Evolutionary conservation across 2,329 filamentous ascomycete species (phyloP).

Genomic region (Malbranchea cinnamomea): DNA sequence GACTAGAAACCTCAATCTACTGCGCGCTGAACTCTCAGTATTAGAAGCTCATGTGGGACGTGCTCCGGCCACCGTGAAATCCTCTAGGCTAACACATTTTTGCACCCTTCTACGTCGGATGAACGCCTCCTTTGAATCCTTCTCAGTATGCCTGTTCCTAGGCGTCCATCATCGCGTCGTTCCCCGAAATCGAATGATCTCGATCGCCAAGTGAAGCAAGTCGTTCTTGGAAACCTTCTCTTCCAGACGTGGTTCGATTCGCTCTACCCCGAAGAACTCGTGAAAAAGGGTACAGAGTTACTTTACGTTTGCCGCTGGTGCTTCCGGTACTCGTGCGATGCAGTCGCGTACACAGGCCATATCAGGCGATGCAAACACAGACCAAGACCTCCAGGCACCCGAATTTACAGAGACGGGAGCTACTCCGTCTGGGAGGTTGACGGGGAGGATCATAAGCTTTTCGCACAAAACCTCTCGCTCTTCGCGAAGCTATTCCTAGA

Average conservation of each 20-base stretch:
- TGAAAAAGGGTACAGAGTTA: constrained; percentile 36
- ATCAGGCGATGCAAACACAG: constrained; percentile 38
- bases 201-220: constrained; percentile 70
- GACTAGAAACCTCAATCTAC: no score
- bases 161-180: constrained; percentile 5
- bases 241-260: constrained; percentile 90
- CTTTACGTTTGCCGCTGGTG: constrained; percentile 85
- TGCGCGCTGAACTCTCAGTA: no score
- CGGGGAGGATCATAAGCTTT: constrained; percentile 73
- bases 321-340: constrained; percentile 65
- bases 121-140: no score
- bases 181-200: constrained; percentile 14
- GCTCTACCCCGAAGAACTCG: constrained; percentile 63
- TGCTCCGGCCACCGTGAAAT: no score
- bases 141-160: no score
- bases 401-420: constrained; percentile 63
- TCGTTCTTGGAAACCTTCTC: constrained; percentile 68
- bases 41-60: no score
- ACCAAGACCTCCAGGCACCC: constrained; percentile 47
- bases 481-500: constrained; percentile 97
- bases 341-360: constrained; percentile 22
- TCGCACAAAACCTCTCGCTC: constrained; percentile 87
- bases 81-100: no score
- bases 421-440: constrained; percentile 90
- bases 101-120: no score